Evolutionary conservation across 2,329 filamentous ascomycete species (phyloP), one percentile per base, ranked within the genome.

Genomic region (Hortaea sp.): DNA sequence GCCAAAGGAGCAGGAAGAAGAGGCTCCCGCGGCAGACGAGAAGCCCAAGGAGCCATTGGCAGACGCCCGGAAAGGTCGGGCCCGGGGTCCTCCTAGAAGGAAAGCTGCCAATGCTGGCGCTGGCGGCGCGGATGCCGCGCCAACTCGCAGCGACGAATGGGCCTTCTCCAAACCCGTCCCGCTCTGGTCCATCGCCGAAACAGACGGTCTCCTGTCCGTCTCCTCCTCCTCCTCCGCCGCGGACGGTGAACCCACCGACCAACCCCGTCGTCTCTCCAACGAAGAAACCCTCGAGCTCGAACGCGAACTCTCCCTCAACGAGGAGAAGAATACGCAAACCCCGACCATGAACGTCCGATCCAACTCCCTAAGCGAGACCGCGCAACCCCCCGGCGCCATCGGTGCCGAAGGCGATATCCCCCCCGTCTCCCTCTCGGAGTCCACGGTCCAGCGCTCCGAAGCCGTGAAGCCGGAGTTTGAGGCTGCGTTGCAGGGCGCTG

Each of bases 61-160:
- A 20, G 92, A 98, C 71, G 88, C 89, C 32, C 79, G 92, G 54
- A 97, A 97, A 70, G 81, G 88, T 27, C 78, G 92, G 54, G 92
- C 92, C 20, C 82, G 87, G 53, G 92, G 92, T 7, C 92, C 92
- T 11, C 82, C 88, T 55, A 78, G 88, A 54, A 77, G 88, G 61
- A 82, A 79, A 60, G 77, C 79, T 13, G 77, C 76, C 20, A 56
- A 56, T 43, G 61, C 60, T 12, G 62, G 59, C 7, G 20, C 20
- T 20, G 20, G 20, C 20, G 20, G 20, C 20, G 32, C 40, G 13
- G 9, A 20, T 42, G 40, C 13, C 9, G 40, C 28, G 20, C 20
- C 20, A 9, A 10, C 27, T 5, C 3, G 30, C 6, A 13, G 10
- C 10, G 10, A n/a, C 13, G 37, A 27, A n/a, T 39, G 11, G 7